phyloP scores from a whole-genome alignment of 805 yeast species.

The Cyberlindnera saturnus region DNA sequence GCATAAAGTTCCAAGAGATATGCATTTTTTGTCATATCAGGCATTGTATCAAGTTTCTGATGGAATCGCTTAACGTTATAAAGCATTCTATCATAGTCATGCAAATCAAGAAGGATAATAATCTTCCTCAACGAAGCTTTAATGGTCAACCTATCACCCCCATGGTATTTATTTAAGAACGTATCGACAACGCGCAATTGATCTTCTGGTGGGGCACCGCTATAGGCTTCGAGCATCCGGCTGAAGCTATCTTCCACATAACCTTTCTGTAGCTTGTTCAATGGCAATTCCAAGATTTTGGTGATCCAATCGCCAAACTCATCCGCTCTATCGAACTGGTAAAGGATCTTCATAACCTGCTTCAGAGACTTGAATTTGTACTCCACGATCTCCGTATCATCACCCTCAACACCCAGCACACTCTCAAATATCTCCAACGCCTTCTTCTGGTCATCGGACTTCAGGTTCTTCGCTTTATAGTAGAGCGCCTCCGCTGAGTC shows the following conservation, averaged over 20 bases:
- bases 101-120: constrained; percentile 28
- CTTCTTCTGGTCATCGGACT: constrained; percentile 20
- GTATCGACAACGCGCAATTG: constrained; percentile 26
- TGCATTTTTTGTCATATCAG: constrained; percentile 40
- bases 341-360: constrained; percentile 19
- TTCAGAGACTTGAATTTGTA: constrained; percentile 22
- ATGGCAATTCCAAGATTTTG: constrained; percentile 7
- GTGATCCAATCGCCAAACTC: constrained; percentile 7
- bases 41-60: constrained; percentile 29
- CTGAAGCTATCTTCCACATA: constrained; percentile 30
- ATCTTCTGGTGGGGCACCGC: constrained; percentile 6
- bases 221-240: constrained; percentile 33
- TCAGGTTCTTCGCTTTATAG: constrained; percentile 21
- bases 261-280: constrained; percentile 20
- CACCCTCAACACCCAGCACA: constrained; percentile 29
- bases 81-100: constrained; percentile 28
- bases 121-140: constrained; percentile 42
- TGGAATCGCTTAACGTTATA: constrained; percentile 33
- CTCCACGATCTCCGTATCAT: constrained; percentile 23
- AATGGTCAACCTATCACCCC: constrained; percentile 38
- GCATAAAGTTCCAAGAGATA: constrained; percentile 61
- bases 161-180: constrained; percentile 22
- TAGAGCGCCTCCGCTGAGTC: constrained; percentile 26
- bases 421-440: constrained; percentile 12
- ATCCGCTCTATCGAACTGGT: constrained; percentile 12